Evolutionary conservation across 164 flowering plant genomes (phyloP).

Genomic region (Vitis riparia): DNA sequence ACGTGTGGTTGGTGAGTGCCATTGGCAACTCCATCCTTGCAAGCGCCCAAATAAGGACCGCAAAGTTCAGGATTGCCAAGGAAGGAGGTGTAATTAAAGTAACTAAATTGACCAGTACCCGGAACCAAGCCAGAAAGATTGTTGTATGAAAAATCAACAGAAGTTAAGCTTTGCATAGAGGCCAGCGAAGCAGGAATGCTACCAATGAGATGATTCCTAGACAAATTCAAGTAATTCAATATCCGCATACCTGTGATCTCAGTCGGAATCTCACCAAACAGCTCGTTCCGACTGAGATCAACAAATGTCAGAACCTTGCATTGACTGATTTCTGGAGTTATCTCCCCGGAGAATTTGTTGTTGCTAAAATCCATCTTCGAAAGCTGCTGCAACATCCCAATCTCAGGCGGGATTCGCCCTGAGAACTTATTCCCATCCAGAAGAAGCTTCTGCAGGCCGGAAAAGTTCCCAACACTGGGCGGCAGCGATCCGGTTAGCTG

Average conservation of each 20-base stretch:
- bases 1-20: conserved; percentile 43
- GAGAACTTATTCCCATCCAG: conserved; percentile 84
- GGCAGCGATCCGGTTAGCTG: conserved; percentile 74
- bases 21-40: conserved; percentile 57
- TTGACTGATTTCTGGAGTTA: conserved; percentile 73
- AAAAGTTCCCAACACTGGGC: conserved; percentile 68
- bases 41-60: conserved; percentile 86
- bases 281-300: conserved; percentile 83
- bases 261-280: conserved; percentile 75
- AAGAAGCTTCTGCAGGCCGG: conserved; percentile 85
- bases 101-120: conserved; percentile 90
- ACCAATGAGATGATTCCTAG: conserved; percentile 79
- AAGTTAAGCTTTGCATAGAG: conserved; percentile 88
- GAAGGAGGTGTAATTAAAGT: conserved; percentile 88
- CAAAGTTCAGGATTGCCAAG: conserved; percentile 89
- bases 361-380: conserved; percentile 87
- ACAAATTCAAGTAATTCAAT: conserved; percentile 80
- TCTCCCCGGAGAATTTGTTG: conserved; percentile 67
- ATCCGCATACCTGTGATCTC: conserved; percentile 81
- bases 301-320: conserved; percentile 80
- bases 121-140: conserved; percentile 92
- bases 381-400: conserved; percentile 84
- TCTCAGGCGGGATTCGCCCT: conserved; percentile 72
- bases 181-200: conserved; percentile 71
- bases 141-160: conserved; percentile 91